phyloP scores from a whole-genome alignment of 768 basidiomycete genomes.

The Postia placenta region DNA sequence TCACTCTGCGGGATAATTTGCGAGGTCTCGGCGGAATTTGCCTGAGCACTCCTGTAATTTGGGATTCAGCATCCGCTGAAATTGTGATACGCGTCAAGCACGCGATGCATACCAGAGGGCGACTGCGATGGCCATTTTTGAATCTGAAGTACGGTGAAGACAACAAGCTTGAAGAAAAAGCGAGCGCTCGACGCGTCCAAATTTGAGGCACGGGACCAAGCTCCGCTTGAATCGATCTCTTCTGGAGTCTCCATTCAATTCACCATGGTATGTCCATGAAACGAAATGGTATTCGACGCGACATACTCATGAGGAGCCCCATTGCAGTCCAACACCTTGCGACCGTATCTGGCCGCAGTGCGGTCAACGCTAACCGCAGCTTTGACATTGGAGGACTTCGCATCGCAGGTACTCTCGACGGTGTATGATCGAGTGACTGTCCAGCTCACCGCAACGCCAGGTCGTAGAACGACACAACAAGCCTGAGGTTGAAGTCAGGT shows the following conservation, averaged over 20 bases:
- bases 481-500: constrained; percentile 91
- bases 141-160: constrained; percentile 4
- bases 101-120: constrained; percentile 54
- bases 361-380: constrained; percentile 97
- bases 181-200: constrained; percentile 12
- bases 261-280: constrained; percentile 13
- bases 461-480: constrained; percentile 97
- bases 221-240: constrained; percentile 8
- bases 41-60: constrained; percentile 48
- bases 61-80: not conserved
- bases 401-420: constrained; percentile 74
- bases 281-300: not conserved
- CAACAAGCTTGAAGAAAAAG: constrained; percentile 11
- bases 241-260: constrained; percentile 7
- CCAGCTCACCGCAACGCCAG: constrained; percentile 34
- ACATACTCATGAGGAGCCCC: not conserved
- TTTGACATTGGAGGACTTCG: constrained; percentile 94
- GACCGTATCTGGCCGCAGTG: constrained; percentile 95
- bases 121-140: constrained; percentile 52
- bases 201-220: constrained; percentile 10
- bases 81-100: not conserved
- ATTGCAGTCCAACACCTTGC: constrained; percentile 82
- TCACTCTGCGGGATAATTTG: constrained; percentile 57
- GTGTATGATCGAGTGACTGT: not conserved
- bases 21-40: constrained; percentile 53